Conservation (phyloP, 805 yeast genomes). For the Kazachstania martiniae region DNA sequence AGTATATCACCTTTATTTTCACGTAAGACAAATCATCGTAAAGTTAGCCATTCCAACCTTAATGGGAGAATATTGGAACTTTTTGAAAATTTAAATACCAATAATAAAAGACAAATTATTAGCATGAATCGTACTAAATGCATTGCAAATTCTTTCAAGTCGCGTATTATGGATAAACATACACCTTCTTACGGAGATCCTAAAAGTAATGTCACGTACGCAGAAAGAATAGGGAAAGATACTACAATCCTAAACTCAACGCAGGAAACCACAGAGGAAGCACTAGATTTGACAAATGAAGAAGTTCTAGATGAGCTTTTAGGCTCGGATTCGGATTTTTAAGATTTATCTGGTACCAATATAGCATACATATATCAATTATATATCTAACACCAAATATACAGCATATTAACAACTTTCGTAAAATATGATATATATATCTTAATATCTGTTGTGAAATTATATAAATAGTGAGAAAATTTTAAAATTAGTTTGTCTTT, state of each 20-base stretch:
- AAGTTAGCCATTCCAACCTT: slow-evolving; percentile 13
- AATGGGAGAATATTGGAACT: slow-evolving; percentile 6
- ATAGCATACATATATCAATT: not conserved
- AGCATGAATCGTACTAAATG: slow-evolving; percentile 22
- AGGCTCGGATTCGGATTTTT: slow-evolving; percentile 22
- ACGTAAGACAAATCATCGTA: slow-evolving; percentile 3
- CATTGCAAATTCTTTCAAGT: slow-evolving; percentile 18
- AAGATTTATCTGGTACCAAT: not conserved
- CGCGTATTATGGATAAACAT: no score
- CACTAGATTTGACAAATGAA: slow-evolving; percentile 4
- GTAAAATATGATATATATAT: no score
- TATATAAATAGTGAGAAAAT: not conserved
- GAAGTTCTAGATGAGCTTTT: slow-evolving; percentile 11
- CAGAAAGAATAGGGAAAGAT: no score
- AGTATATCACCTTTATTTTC: slow-evolving; percentile 17
- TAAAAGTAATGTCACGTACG: no score
- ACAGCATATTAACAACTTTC: no score
- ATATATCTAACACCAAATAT: no score
- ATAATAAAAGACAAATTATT: slow-evolving; percentile 11
- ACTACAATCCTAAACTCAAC: no score
- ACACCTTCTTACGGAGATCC: not conserved
- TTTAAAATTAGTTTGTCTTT: not conserved
- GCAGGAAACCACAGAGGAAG: not conserved
- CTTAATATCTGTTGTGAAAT: no score
- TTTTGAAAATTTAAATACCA: slow-evolving; percentile 8